phyloP scores from a whole-genome alignment of 1,284 basidiomycete genomes.

The Porogramme epimiltina region DNA sequence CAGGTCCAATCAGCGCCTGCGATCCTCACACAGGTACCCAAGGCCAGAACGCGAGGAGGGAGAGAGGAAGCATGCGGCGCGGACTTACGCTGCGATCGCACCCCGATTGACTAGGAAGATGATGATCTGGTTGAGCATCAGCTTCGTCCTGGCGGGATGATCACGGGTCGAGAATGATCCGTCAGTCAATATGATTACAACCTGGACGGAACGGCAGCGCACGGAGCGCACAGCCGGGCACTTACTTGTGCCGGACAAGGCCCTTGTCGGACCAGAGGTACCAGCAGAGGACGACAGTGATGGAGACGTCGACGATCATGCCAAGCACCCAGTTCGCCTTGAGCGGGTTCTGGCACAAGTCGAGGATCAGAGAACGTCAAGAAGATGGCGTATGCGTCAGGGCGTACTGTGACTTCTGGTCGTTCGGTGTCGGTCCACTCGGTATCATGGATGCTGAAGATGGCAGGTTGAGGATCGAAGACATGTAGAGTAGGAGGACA shows the following conservation, averaged over 20 bases:
- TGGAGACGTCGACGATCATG: slow-evolving; percentile 15
- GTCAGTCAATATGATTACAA: background rate
- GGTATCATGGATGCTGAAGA: background rate
- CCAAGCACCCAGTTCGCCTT: slow-evolving; percentile 18
- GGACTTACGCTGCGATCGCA: slow-evolving; percentile 20
- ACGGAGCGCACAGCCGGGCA: background rate
- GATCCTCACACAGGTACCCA: too few species aligned
- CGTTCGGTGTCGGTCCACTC: slow-evolving; percentile 3
- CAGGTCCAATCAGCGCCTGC: too few species aligned
- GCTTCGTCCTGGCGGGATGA: slow-evolving; percentile 8
- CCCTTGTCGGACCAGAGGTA: slow-evolving; percentile 19
- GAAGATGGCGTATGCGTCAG: background rate
- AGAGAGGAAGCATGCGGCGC: background rate
- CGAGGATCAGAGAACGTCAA: background rate
- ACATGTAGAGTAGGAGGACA: background rate
- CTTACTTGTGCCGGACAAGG: slow-evolving; percentile 10
- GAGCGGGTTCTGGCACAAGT: slow-evolving; percentile 9
- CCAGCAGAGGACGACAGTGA: slow-evolving; percentile 18
- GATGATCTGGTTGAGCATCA: slow-evolving; percentile 19
- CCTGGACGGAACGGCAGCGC: background rate
- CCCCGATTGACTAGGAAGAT: slow-evolving; percentile 19
- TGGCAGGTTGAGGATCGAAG: background rate
- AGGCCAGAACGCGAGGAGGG: background rate
- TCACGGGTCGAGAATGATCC: too few species aligned
- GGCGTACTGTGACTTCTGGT: slow-evolving; percentile 4